phyloP scores from a whole-genome alignment of 352 stramenopile species.

The Achlya hypogyna region DNA sequence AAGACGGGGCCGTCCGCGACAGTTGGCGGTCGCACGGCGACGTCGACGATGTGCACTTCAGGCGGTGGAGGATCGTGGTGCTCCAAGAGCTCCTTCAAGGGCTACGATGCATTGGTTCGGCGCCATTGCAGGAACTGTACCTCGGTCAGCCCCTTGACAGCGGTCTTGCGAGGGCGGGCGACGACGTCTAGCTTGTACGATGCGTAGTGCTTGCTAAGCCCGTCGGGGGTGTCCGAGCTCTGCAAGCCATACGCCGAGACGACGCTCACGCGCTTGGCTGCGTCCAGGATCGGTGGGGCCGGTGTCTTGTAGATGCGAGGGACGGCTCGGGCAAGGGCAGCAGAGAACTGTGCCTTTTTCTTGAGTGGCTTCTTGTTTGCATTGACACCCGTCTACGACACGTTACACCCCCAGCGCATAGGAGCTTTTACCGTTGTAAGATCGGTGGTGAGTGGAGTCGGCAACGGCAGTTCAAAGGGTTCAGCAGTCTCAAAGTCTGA shows the following conservation, averaged over 20 bases:
- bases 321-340: not conserved
- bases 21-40: not conserved
- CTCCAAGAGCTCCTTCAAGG: not conserved
- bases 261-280: not conserved
- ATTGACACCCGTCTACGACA: too few relatives aligned
- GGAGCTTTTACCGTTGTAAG: too few relatives aligned
- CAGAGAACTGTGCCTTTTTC: not conserved
- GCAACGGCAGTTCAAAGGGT: too few relatives aligned
- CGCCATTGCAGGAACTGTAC: not conserved
- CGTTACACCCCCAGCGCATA: too few relatives aligned
- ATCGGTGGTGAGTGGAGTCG: too few relatives aligned
- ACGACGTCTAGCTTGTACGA: not conserved
- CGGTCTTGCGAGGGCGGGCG: not conserved
- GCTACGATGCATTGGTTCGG: not conserved
- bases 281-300: not conserved
- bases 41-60: slow-evolving; percentile 5
- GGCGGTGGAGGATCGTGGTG: not conserved
- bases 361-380: too few relatives aligned
- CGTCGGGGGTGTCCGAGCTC: not conserved
- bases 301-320: not conserved
- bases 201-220: not conserved
- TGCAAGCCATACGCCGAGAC: not conserved
- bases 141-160: not conserved
- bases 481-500: too few relatives aligned
- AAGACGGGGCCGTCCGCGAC: not conserved